Base-by-base conservation (phyloP, 1,284 basidiomycete genomes). In the Spongispora temasekensis region DNA sequence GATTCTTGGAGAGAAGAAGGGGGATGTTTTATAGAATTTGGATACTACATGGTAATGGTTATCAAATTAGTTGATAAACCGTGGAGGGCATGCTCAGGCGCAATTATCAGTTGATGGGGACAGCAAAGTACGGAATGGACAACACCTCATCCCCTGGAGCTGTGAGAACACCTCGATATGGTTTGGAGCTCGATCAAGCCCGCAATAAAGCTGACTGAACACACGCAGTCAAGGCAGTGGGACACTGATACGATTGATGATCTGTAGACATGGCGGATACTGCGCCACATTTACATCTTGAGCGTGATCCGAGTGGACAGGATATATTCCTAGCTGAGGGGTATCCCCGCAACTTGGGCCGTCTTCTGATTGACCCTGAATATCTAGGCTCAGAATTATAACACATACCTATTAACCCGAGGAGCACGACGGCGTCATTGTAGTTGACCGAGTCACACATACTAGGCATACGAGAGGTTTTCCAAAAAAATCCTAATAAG, bases 21-120 rank as follows among this genome's bases (percentile, higher is more conserved):
- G 28, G 6, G 53, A 35, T 30, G 32, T 27, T 65, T 65, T 65
- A 65, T 65, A 65, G 46, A 34, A 37, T 21, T n/a, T n/a, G 15
- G 25, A 35, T 12, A 42, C 6, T n/a, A 4, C 23, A 19, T n/a
- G n/a, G n/a, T n/a, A n/a, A n/a, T n/a, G n/a, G n/a, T n/a, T n/a
- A n/a, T n/a, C n/a, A n/a, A n/a, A n/a, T n/a, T n/a, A n/a, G n/a
- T 32, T 23, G 23, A 17, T 31, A 46, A 32, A 59, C n/a, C 27
- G 27, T 58, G 57, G 30, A 23, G 53, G 13, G 32, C 30, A 23
- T 13, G n/a, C 13, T n/a, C 46, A 28, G 34, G n/a, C n/a, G n/a
- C 9, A 27, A 40, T 21, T 51, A 23, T 5, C 34, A 30, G 44
- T 58, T 46, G 56, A 4, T n/a, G 13, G 9, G 25, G 34, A 25